Conservation (phyloP, 768 basidiomycete species). For the Leucosporidium creatinivorum region DNA sequence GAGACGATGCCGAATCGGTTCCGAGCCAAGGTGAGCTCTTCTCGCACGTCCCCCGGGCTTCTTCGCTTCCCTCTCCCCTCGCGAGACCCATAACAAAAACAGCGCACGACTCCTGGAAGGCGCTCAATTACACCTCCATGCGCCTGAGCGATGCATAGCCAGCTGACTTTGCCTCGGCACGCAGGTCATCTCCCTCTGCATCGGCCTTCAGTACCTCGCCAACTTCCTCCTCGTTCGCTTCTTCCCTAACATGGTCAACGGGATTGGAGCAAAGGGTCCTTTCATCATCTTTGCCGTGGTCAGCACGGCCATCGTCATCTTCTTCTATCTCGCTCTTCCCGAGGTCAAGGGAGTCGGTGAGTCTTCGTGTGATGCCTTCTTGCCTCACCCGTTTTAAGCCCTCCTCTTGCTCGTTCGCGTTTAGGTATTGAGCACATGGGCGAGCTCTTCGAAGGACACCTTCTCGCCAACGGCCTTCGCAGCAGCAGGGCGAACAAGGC, state of each 20-base stretch:
- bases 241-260: background rate
- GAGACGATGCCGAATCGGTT: slow-evolving; percentile 9
- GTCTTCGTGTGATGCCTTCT: background rate
- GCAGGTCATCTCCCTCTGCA: background rate
- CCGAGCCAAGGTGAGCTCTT: background rate
- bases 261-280: background rate
- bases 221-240: slow-evolving; percentile 2
- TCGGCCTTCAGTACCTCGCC: slow-evolving; percentile 1
- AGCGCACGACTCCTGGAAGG: no score
- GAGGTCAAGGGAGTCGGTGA: background rate
- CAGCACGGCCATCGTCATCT: background rate
- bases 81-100: no score
- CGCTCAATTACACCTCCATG: no score
- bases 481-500: background rate
- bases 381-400: no score
- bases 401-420: background rate
- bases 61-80: background rate
- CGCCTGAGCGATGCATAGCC: no score
- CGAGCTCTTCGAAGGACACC: background rate
- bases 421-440: background rate
- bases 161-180: background rate
- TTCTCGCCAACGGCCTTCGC: background rate
- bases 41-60: background rate
- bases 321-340: background rate
- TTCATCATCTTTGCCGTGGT: slow-evolving; percentile 1